phyloP scores from a whole-genome alignment of 495 filamentous ascomycete species.

The Schizothecium vesticola region DNA sequence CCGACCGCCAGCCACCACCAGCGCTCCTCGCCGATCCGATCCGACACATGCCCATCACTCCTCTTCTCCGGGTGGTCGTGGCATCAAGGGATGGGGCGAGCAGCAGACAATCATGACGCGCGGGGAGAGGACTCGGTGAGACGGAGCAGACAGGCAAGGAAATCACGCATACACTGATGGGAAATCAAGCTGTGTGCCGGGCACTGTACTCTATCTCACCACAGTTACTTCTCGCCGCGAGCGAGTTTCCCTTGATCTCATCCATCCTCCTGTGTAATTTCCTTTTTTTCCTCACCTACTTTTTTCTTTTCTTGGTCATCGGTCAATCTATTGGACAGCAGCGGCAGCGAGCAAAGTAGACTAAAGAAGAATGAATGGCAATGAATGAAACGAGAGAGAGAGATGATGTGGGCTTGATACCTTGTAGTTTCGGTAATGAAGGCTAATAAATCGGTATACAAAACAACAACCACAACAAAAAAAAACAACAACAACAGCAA shows the following conservation, averaged over 20 bases:
- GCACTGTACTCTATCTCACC: background rate
- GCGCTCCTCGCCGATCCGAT: conserved; percentile 1
- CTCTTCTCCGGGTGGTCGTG: background rate
- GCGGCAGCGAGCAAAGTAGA: background rate
- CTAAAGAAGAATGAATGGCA: background rate
- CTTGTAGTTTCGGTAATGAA: background rate
- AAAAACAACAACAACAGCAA: background rate
- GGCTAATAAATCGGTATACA: background rate
- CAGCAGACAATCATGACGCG: background rate
- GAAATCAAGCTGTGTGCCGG: background rate
- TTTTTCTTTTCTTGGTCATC: background rate
- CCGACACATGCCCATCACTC: background rate
- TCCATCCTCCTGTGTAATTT: background rate
- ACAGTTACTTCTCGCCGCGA: background rate
- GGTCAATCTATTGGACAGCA: background rate
- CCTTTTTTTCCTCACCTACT: background rate
- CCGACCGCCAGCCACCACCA: conserved; percentile 5
- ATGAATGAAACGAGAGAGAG: background rate
- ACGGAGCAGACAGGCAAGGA: background rate
- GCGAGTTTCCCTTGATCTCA: background rate
- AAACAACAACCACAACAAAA: background rate
- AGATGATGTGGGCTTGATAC: background rate
- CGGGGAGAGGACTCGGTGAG: background rate
- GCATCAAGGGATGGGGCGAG: background rate
- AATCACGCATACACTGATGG: background rate